A percentile compares a stretch with the other conserved stretches of the same genome.
phyloP scores from a whole-genome alignment of 1,139 yeast genomes.

The Pichia sp. region DNA sequence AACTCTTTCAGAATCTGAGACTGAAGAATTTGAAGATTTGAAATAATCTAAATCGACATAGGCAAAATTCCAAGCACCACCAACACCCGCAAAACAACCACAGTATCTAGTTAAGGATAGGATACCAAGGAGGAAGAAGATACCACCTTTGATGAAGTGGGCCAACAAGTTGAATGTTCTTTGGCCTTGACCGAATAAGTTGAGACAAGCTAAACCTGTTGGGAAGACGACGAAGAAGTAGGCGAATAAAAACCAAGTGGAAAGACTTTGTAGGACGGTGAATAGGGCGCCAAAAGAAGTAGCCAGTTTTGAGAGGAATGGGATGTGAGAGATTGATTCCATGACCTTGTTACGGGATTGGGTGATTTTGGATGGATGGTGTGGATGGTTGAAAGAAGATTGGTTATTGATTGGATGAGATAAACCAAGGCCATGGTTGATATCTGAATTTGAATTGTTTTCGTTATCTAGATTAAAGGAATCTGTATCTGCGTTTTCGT shows the following conservation, averaged over 20 bases:
- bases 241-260: slow-evolving; percentile 67
- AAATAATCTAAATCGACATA: slow-evolving; percentile 32
- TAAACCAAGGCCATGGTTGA: background rate
- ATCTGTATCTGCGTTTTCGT: slow-evolving; percentile 15
- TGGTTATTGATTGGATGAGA: background rate
- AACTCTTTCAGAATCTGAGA: slow-evolving; percentile 2
- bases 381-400: background rate
- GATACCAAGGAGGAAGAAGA: slow-evolving; percentile 74
- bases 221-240: slow-evolving; percentile 60
- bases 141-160: slow-evolving; percentile 95
- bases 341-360: slow-evolving; percentile 28
- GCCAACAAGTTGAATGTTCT: slow-evolving; percentile 82
- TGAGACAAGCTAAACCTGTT: slow-evolving; percentile 76
- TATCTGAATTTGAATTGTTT: background rate
- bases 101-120: slow-evolving; percentile 79
- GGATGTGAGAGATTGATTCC: slow-evolving; percentile 29
- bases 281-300: slow-evolving; percentile 39
- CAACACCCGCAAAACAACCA: slow-evolving; percentile 72
- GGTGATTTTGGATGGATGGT: slow-evolving; percentile 3
- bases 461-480: slow-evolving; percentile 26
- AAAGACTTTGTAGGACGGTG: slow-evolving; percentile 44
- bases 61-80: slow-evolving; percentile 91
- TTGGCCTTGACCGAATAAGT: slow-evolving; percentile 62
- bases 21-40: slow-evolving; percentile 9
- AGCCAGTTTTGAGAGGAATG: slow-evolving; percentile 35